phyloP scores from a whole-genome alignment of 345 rosid species.

The Citropsis articulata region DNA sequence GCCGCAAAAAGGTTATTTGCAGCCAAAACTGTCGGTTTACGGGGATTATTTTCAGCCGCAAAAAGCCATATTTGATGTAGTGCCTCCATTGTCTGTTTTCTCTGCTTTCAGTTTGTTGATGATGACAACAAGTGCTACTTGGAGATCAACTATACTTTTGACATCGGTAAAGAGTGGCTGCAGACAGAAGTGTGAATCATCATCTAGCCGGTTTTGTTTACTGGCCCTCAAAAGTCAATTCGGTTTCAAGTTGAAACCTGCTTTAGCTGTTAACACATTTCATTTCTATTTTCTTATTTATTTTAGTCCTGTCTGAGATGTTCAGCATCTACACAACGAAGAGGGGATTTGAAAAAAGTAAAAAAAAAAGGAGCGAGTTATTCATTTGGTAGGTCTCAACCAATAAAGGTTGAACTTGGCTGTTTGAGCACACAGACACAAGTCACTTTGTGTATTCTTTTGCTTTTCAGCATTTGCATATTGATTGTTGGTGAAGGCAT shows the following conservation, averaged over 20 bases:
- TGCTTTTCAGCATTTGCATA: not conserved
- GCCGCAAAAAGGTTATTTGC: too few species aligned
- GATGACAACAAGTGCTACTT: conserved; percentile 84
- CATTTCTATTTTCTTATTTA: conserved; percentile 19
- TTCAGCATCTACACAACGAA: conserved; percentile 8
- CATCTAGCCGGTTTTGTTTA: not conserved
- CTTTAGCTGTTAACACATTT: conserved; percentile 21
- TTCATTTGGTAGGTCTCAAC: conserved; percentile 22
- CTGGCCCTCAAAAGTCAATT: conserved; percentile 3
- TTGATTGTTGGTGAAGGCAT: not conserved
- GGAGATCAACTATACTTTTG: conserved; percentile 90
- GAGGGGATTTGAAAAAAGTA: not conserved
- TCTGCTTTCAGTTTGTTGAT: conserved; percentile 60
- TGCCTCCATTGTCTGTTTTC: not conserved
- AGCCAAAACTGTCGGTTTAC: too few species aligned
- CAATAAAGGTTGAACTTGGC: conserved; percentile 20
- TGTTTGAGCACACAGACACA: conserved; percentile 3
- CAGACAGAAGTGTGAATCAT: conserved; percentile 7
- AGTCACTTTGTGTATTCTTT: conserved; percentile 4
- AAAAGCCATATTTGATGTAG: too few species aligned
- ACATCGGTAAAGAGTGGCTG: conserved; percentile 78
- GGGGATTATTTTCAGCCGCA: too few species aligned
- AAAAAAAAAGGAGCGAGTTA: not conserved
- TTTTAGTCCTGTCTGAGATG: conserved; percentile 17
- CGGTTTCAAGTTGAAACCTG: conserved; percentile 19